Evolutionary conservation across 176 grass and related monocot genomes (phyloP), one percentile per base, ranked within the genome.

Genomic region (Lolium multiflorum): DNA sequence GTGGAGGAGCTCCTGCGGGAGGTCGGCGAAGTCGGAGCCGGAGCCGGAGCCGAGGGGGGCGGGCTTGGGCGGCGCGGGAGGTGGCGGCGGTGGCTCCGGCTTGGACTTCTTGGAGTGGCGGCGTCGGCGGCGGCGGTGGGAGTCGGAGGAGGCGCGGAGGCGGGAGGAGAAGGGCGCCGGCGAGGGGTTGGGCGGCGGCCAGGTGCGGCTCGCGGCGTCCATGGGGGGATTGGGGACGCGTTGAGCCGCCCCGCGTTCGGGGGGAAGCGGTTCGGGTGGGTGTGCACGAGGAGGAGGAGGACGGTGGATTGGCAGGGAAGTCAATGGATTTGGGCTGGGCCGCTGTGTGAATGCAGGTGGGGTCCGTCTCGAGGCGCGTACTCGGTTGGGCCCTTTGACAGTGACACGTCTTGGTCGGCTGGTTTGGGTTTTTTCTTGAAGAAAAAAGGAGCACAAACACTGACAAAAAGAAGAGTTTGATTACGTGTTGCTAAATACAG

Each of bases 1-100:
- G 54, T 78, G 82, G 0, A 94, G 58, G 50, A 92, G 78, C 43
- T 94, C 92, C 58, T 82, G 88, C 58, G 92, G 92, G 52, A 94
- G 87, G 24, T 76, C 78, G 0, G 83, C 38, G 64, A 90, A 94
- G 81, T 86, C 80, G 14, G 56, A 47, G 66, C 26, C 54, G 73
- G 56, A 47, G 66, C 26, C 54, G 73, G 56, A 58, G 74, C 0
- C 77, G 65, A 11, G 16, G 37, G 44, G 76, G n/a, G 38, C 18
- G 54, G 17, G 13, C 25, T 49, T 80, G 31, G 31, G 31, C 7
- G 43, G 43, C 43, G 78, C 17, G 22, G 78, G 37, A 0, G 55
- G 77, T 15, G 76, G n/a, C 7, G 22, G 31, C 16, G 76, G n/a
- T 10, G 22, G 31, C 16, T 76, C 74, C 1, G 74, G 84, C 65